Evolutionary conservation across 116 monocot species (phyloP), one percentile per base, ranked within the genome.

Genomic region (Posidonia oceanica): DNA sequence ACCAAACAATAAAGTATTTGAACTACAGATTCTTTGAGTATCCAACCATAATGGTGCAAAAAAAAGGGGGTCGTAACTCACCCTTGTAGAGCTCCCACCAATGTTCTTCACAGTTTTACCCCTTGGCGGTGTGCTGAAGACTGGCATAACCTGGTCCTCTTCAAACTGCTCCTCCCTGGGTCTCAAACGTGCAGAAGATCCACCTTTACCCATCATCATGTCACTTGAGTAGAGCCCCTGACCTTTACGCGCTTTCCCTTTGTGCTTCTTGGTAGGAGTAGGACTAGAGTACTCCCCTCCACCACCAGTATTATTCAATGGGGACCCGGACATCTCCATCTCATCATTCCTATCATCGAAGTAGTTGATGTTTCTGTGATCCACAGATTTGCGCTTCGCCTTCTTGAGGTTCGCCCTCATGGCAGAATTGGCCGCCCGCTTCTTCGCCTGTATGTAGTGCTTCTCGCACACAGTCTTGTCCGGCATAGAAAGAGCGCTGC

Each of bases 401-500:
- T 89, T 92, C 77, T 80, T 83, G 67, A 89, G 73, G 75, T 69
- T 83, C 17, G 92, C 92, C 53, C 97, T 70, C 66, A 87, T 63
- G 4, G 97, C 97, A 3, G 97, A 92, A 72, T 89, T 89, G 39
- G 92, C 92, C 1, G 97, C 92, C 15, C 97, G 77, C 74, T 80
- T 87, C 92, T 97, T 97, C 29, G 97, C 97, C 83, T 97, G 97
- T 72, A 87, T 80, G 74, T 97, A 97, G 72, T 97, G 97, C 82
- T 92, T 97, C 82, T 97, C 92, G 72, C 97, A 97, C 2, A 97
- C 97, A 20, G 97, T 97, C 81, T 97, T 97, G 69, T 97, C 97
- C 0, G 97, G 97, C 97, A 97, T 97, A 16, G 97, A 97, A 58
- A 79, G 69, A 6, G 97, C 97, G 60, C 80, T 97, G 87, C 97